Evolutionary conservation across 257 asterid species (phyloP), one percentile per base, ranked within the genome.

Genomic region (Catharanthus roseus): DNA sequence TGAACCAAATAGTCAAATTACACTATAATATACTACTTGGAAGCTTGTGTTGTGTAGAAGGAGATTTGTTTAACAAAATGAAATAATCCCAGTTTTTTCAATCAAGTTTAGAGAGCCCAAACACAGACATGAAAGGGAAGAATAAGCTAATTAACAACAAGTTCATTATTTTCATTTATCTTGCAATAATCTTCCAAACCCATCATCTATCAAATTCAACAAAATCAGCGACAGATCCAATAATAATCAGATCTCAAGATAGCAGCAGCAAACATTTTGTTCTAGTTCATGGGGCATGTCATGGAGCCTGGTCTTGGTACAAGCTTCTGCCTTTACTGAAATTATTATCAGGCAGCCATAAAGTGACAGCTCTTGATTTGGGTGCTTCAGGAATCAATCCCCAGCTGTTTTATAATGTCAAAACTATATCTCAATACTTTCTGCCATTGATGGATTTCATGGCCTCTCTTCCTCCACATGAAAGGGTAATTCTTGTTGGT

Each of bases 271-370:
- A 73, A 6, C 81, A 80, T 15, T 83, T 80, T 68, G 83, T 83
- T 65, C 76, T 83, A 6, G 77, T 83, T 24, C 87, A 83, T 24
- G 80, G 78, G 12, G 65, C 76, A 12, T 65, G 72, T 18, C 83
- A 80, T 5, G 87, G 85, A 34, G 87, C 84, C 55, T 82, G 86
- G 82, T 53, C 75, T 50, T 82, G 86, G 87, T 77, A 74, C 73
- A 77, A 73, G 78, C 38, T 80, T 3, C 45, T 69, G 49, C 26
- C 72, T 1, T n/a, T 66, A 31, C 31, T 83, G 38, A 77, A 31
- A 60, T 47, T 79, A 6, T 63, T 79, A n/a, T n/a, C n/a, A n/a
- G n/a, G n/a, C 3, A 85, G 83, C 8, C 79, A 80, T 24, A 66
- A 62, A 10, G 85, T 75, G 9, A 77, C 86, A 9, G 81, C 81